Base-by-base conservation (phyloP, 345 rosid species). In the Alliaria petiolata region DNA sequence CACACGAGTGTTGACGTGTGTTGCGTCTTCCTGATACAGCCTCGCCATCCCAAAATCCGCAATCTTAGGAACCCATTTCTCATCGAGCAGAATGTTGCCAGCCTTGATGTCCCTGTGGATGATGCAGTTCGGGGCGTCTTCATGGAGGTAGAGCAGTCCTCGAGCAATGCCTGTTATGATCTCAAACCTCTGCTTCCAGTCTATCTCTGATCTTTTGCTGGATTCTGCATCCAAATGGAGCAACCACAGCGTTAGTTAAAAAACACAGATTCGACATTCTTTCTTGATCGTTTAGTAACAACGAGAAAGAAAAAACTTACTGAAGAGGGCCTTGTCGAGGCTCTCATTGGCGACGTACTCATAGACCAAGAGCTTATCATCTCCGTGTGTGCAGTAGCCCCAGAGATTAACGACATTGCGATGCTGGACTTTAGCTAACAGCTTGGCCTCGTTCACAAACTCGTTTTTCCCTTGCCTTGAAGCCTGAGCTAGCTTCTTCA, bases 1-100 rank as follows among this genome's bases (percentile, higher is more conserved):
- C 8, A 90, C 84, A 26, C 98, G 97, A 25, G 99, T 95, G 75
- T 88, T 83, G 70, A 92, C 92, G 4, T 95, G 98, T 0, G 98
- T 88, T 76, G 77, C 67, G 26, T 92, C 97, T 82, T 95, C 99
- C 0, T 95, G 92, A 76, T 86, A 95, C 56, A 95, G 97, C n/a
- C 99, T 96, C 15, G 98, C 99, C 99, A 95, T 85, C 64, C 99
- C 99, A 31, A 95, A 95, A 83, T 95, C 99, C 5, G 97, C 97
- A 28, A 95, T 95, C 86, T 95, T 95, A 4, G 99, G 98, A 55
- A 81, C 72, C 99, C 98, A 95, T 70, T 92, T 95, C 16, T 88
- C 97, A 22, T 95, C 99, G 0, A 95, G 90, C 61, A 95, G 82
- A 66, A 95, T 82, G 67, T 95, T 95, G 60, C 99, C 90, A 16